phyloP scores from a whole-genome alignment of 805 yeast genomes.

The Yarrowia hollandica region DNA sequence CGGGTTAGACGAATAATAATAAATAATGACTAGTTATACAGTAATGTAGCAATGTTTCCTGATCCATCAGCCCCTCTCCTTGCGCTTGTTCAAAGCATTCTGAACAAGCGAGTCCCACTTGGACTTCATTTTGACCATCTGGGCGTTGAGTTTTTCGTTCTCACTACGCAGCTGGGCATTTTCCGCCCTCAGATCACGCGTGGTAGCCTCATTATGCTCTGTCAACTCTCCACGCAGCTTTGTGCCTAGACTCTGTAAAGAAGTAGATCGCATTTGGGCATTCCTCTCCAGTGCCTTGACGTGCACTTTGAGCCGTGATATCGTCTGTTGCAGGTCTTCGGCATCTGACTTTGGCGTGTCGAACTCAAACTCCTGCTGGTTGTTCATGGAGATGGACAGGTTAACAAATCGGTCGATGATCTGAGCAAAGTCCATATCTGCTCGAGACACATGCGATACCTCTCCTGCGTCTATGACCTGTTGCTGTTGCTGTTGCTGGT shows the following conservation, averaged over 20 bases:
- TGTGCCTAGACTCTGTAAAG: neutral
- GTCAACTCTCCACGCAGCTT: neutral
- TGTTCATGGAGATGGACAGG: conserved; percentile 1
- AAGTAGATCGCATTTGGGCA: conserved; percentile 25
- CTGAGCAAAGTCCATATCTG: conserved; percentile 5
- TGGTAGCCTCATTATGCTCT: neutral
- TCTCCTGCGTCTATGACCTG: too few relatives aligned
- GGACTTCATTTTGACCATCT: conserved; percentile 53
- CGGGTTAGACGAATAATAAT: too few relatives aligned
- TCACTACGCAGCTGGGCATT: conserved; percentile 45
- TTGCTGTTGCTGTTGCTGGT: neutral
- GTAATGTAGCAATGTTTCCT: neutral
- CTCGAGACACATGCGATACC: neutral
- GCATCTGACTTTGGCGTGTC: neutral
- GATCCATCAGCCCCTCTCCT: neutral
- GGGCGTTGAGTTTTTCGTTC: conserved; percentile 50
- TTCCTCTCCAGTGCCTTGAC: conserved; percentile 22
- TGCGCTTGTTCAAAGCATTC: conserved; percentile 51
- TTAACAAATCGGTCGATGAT: conserved; percentile 19
- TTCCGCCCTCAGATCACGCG: conserved; percentile 31
- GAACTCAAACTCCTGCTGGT: conserved; percentile 9
- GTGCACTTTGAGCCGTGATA: neutral
- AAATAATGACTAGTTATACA: neutral
- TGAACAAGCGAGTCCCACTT: conserved; percentile 69
- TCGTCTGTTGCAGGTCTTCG: neutral